Evolutionary conservation across 116 monocot genomes (phyloP).

Genomic region (Phalaenopsis hybrid): DNA sequence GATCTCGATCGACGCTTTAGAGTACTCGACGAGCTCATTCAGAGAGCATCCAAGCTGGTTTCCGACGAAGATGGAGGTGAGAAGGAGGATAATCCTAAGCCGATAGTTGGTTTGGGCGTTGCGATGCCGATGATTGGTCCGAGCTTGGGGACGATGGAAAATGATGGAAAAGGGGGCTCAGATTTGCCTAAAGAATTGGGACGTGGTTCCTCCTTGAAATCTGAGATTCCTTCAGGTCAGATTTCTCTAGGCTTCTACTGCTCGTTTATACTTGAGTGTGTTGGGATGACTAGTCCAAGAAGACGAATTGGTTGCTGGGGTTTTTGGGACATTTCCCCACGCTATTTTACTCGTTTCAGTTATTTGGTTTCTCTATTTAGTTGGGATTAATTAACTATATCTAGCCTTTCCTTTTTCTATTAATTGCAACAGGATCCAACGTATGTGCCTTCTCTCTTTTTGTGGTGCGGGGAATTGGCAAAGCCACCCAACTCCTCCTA

Average conservation of each 20-base stretch:
- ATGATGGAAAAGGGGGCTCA: constrained; percentile 6
- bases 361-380: not conserved
- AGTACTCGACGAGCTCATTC: constrained; percentile 67
- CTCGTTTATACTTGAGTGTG: not conserved
- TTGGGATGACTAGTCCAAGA: not conserved
- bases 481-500: no score
- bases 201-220: constrained; percentile 20
- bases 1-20: constrained; percentile 50
- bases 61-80: constrained; percentile 16
- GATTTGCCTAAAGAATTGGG: constrained; percentile 10
- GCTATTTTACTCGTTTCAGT: not conserved
- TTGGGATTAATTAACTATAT: not conserved
- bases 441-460: not conserved
- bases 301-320: not conserved
- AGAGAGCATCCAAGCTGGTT: constrained; percentile 59
- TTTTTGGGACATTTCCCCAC: not conserved
- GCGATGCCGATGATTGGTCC: not conserved
- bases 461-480: not conserved
- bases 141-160: not conserved
- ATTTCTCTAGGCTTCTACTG: not conserved
- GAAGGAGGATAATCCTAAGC: not conserved
- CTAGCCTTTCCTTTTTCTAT: not conserved
- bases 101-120: not conserved
- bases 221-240: constrained; percentile 28
- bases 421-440: not conserved